Evolutionary conservation across 2,329 filamentous ascomycete species (phyloP).

Genomic region (Cladosporium sp.): DNA sequence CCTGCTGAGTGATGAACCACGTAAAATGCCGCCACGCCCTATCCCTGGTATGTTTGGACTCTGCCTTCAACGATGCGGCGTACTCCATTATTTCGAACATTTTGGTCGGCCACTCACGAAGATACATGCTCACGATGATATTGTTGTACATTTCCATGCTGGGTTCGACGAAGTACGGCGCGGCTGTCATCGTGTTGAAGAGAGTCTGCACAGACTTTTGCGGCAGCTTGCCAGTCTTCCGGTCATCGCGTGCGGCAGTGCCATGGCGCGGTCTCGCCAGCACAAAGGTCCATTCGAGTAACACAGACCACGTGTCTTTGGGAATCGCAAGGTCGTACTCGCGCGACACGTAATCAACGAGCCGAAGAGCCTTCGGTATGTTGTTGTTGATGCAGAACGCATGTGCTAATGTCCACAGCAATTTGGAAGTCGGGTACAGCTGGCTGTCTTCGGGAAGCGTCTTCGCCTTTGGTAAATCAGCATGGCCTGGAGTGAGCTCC

Average conservation of each 20-base stretch:
- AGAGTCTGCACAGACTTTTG: conserved; percentile 53
- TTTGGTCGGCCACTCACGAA: conserved; percentile 15
- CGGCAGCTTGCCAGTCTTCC: conserved; percentile 42
- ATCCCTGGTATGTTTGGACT: neutral
- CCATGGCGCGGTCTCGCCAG: conserved; percentile 45
- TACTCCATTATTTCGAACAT: neutral
- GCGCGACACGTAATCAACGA: conserved; percentile 65
- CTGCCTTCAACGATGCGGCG: neutral
- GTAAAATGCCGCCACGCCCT: neutral
- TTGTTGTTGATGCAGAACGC: conserved; percentile 67
- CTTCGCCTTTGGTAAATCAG: conserved; percentile 28
- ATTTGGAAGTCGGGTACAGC: conserved; percentile 58
- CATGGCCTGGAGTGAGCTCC: conserved; percentile 33
- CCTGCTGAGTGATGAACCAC: neutral
- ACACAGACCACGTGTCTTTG: conserved; percentile 62
- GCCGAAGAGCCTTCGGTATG: conserved; percentile 58
- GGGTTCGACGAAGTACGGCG: conserved; percentile 60
- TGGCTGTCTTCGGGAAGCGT: conserved; percentile 53
- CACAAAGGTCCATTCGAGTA: conserved; percentile 69
- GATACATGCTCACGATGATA: conserved; percentile 34
- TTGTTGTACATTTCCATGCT: conserved; percentile 58
- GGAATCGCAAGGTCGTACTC: conserved; percentile 62
- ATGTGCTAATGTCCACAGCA: conserved; percentile 70
- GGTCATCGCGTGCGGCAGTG: conserved; percentile 37
- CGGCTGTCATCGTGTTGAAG: conserved; percentile 61